These are phyloP conservation scores for Diaporthe batatas DNA, from an alignment of 2,329 filamentous ascomycete genomes.

Conservation along the genomic window DNA sequence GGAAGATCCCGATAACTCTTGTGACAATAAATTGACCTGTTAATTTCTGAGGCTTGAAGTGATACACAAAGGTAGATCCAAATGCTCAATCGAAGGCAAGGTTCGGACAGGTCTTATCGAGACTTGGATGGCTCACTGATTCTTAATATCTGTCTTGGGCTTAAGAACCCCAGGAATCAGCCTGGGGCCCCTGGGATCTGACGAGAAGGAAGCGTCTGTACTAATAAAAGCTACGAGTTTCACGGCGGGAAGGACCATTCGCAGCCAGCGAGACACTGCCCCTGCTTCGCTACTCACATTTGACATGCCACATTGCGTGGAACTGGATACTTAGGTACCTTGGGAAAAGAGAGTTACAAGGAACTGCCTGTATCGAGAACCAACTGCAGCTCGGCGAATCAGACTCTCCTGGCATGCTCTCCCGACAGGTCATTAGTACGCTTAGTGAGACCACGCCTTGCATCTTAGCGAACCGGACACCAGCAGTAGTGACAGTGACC, in stretches of 20 bases:
- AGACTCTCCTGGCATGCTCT: not conserved
- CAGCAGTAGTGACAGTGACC: not conserved
- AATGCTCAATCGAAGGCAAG: not conserved
- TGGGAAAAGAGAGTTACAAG: not conserved
- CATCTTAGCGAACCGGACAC: not conserved
- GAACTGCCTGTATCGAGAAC: no score
- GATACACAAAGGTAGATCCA: not conserved
- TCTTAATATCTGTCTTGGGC: not conserved
- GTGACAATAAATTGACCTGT: not conserved
- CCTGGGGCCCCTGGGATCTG: not conserved
- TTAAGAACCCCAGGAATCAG: not conserved
- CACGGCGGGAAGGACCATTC: not conserved
- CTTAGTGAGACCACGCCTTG: not conserved
- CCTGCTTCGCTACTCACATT: not conserved
- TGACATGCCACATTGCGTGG: not conserved
- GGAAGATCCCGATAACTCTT: no score
- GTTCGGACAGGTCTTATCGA: not conserved
- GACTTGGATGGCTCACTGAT: not conserved
- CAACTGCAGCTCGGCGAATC: not conserved
- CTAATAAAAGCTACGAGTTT: not conserved
- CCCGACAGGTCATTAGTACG: not conserved
- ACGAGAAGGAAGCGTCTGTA: no score
- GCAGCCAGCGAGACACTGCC: not conserved
- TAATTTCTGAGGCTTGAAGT: not conserved
- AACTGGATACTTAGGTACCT: no score